phyloP scores from a whole-genome alignment of 2,329 filamentous ascomycete species.

The Cordyceps farinosa region DNA sequence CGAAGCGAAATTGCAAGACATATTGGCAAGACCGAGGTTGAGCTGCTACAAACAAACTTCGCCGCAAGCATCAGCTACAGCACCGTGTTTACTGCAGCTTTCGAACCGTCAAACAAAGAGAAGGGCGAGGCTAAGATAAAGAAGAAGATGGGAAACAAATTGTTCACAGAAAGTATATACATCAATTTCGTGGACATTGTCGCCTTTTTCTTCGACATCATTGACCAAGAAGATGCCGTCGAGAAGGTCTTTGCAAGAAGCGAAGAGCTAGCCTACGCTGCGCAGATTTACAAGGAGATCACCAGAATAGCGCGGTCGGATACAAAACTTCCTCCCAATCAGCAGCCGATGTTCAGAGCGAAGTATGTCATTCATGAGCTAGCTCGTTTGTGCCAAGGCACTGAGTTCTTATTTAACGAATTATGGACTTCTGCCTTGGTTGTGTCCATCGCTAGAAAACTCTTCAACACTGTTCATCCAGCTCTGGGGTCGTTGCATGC shows the following conservation, averaged over 20 bases:
- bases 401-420: conserved; percentile 57
- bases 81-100: conserved; percentile 56
- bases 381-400: conserved; percentile 70
- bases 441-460: conserved; percentile 67
- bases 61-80: conserved; percentile 78
- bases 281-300: conserved; percentile 65
- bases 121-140: conserved; percentile 65
- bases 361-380: conserved; percentile 74
- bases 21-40: conserved; percentile 50
- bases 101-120: conserved; percentile 34
- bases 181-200: conserved; percentile 74
- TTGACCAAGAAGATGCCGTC: conserved; percentile 72
- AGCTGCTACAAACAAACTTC: conserved; percentile 67
- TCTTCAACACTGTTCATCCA: conserved; percentile 77
- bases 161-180: conserved; percentile 61
- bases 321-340: conserved; percentile 65
- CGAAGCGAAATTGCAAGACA: conserved; percentile 56
- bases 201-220: conserved; percentile 68
- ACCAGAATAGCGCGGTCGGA: conserved; percentile 63
- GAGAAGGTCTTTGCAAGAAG: conserved; percentile 64
- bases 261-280: conserved; percentile 56
- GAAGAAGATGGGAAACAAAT: conserved; percentile 63
- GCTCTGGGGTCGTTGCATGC: conserved; percentile 83
- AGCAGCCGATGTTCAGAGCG: conserved; percentile 82
- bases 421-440: conserved; percentile 77